A percentile compares a stretch with the other conserved stretches of the same genome.
Evolutionary conservation across 352 stramenopile genomes (phyloP).

Genomic region (Phytophthora pseudosyringae): DNA sequence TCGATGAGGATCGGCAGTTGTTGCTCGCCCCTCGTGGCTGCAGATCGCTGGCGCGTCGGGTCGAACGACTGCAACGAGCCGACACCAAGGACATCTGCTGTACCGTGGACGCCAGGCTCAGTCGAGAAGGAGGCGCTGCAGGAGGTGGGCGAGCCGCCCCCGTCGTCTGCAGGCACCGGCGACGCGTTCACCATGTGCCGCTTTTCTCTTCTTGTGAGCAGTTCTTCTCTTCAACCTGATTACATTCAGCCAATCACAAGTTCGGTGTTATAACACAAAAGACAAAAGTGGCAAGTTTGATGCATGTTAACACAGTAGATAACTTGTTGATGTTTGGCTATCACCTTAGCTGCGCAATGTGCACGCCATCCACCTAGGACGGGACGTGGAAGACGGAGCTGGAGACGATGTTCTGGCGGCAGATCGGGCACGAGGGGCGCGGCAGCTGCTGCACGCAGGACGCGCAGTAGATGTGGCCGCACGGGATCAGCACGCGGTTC

Average conservation of each 20-base stretch:
- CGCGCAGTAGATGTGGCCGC: slow-evolving; percentile 84
- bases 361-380: slow-evolving; percentile 34
- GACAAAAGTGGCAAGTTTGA: too few species aligned
- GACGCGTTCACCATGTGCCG: slow-evolving; percentile 21
- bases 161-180: slow-evolving; percentile 11
- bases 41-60: neutral
- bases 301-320: too few species aligned
- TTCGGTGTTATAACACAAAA: too few species aligned
- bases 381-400: slow-evolving; percentile 77
- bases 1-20: slow-evolving; percentile 28
- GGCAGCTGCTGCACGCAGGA: slow-evolving; percentile 69
- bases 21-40: neutral
- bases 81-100: neutral
- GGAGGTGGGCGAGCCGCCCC: slow-evolving; percentile 14
- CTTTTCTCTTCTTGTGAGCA: slow-evolving; percentile 15
- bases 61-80: neutral
- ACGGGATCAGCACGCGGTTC: slow-evolving; percentile 82
- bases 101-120: neutral
- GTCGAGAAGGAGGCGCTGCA: slow-evolving; percentile 1
- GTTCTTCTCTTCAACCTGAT: slow-evolving; percentile 33
- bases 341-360: neutral
- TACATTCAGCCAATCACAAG: slow-evolving; percentile 4
- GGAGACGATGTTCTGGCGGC: slow-evolving; percentile 61
- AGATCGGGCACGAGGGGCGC: slow-evolving; percentile 73
- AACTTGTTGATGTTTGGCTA: too few species aligned